phyloP scores from a whole-genome alignment of 2,329 filamentous ascomycete species.

The Fusarium sp. region DNA sequence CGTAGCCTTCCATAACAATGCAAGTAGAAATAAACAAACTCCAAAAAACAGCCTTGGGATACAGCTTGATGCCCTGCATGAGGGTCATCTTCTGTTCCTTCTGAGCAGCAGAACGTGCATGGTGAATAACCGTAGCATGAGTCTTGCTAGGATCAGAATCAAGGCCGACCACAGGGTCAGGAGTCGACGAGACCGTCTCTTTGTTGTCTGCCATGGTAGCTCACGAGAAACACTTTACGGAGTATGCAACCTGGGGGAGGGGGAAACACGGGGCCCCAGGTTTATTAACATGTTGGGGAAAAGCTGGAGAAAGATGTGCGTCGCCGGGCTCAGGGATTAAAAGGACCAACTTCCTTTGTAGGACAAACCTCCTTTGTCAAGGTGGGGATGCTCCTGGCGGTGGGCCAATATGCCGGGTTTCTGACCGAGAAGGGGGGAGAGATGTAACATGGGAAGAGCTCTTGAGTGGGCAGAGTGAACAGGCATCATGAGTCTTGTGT shows the following conservation, averaged over 20 bases:
- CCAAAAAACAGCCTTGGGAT: slow-evolving; percentile 39
- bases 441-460: slow-evolving; percentile 4
- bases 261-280: slow-evolving; percentile 7
- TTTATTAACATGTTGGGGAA: slow-evolving; percentile 3
- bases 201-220: not conserved
- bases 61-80: slow-evolving; percentile 38
- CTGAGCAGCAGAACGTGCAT: slow-evolving; percentile 33
- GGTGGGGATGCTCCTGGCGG: not conserved
- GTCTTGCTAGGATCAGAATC: slow-evolving; percentile 31
- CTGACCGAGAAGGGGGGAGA: slow-evolving; percentile 7
- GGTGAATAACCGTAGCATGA: slow-evolving; percentile 32
- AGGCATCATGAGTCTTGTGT: not conserved
- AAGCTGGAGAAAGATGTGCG: slow-evolving; percentile 10
- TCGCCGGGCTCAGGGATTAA: not conserved
- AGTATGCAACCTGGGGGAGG: not conserved
- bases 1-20: slow-evolving; percentile 42
- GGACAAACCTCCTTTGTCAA: not conserved
- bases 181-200: not conserved
- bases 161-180: not conserved
- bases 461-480: not conserved
- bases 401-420: not conserved
- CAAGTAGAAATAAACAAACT: slow-evolving; percentile 39
- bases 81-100: slow-evolving; percentile 42
- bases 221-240: not conserved
- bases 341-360: slow-evolving; percentile 1